phyloP scores from a whole-genome alignment of 257 asterid genomes.

The Thymus mandschuricus region DNA sequence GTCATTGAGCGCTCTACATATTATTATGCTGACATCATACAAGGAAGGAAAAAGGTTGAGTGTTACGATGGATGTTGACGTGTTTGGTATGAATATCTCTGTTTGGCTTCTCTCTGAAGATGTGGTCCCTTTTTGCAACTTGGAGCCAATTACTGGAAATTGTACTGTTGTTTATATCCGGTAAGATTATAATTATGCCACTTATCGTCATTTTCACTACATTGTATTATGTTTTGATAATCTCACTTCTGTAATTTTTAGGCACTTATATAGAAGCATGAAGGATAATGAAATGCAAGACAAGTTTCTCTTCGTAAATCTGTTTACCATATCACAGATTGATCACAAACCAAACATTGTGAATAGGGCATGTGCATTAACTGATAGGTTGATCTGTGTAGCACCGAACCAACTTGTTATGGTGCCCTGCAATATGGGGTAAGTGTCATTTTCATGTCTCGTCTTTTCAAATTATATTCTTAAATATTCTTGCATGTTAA shows the following conservation, averaged over 20 bases:
- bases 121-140: not conserved
- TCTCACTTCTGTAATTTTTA: not conserved
- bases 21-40: not conserved
- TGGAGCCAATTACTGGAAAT: not conserved
- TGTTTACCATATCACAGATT: not conserved
- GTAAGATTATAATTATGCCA: not conserved
- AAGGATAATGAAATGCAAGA: not conserved
- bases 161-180: not conserved
- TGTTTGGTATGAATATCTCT: not conserved
- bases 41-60: not conserved
- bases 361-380: not conserved
- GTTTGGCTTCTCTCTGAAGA: not conserved
- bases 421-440: not conserved
- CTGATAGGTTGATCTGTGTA: not conserved
- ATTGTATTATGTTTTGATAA: not conserved
- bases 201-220: not conserved
- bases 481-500: too few species aligned
- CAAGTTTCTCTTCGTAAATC: not conserved
- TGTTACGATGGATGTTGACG: not conserved
- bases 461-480: too few species aligned
- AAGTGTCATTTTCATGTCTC: not conserved
- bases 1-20: not conserved
- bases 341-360: not conserved
- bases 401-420: not conserved
- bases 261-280: not conserved